Base-by-base conservation (phyloP, 371 early-diverging fungal genomes). In the Mortierella sp. region DNA sequence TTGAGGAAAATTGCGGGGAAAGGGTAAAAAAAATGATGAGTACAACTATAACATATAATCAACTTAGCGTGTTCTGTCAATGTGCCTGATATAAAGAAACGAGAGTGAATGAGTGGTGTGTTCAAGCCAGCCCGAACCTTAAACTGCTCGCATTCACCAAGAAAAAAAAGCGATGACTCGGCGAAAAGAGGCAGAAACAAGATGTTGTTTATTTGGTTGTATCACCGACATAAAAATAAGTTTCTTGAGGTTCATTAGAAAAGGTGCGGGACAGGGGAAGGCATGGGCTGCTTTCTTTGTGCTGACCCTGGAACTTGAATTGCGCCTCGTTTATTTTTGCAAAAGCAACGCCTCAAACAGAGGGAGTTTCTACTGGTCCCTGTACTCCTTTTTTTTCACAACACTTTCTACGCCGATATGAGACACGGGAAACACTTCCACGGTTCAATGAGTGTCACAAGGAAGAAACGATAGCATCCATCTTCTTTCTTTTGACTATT, bases 1-100 rank as follows among this genome's bases (percentile, higher is more conserved):
- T 65, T 65, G 65, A 65, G 65, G 65, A 65, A 65, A 65, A 65
- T 65, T 65, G 65, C 65, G 65, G 65, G 65, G 65, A 60, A 60
- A 60, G 14, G n/a, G 29, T 60, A 27, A 56, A 27, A 41, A 35
- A 41, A 51, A 14, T 51, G 51, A 51, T n/a, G 51, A 27, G 35
- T 10, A 5, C 16, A 60, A 65, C 35, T 16, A 8, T 5, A 27
- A 27, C 51, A 60, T 27, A 60, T 32, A 32, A 14, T 18, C 29
- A 60, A 60, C 5, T 60, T 29, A 41, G 41, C 41, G 41, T 41
- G 6, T 41, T 41, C 6, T 41, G 41, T 41, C 14, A 32, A 32
- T 60, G 60, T 27, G 35, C 32, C 29, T 16, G 16, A n/a, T 11
- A 27, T 0, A 56, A 12, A 12, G 58, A 51, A 58, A 60, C 32